Evolutionary conservation across 2,329 filamentous ascomycete species (phyloP), one percentile per base, ranked within the genome.

Genomic region (Nemania diffusa): DNA sequence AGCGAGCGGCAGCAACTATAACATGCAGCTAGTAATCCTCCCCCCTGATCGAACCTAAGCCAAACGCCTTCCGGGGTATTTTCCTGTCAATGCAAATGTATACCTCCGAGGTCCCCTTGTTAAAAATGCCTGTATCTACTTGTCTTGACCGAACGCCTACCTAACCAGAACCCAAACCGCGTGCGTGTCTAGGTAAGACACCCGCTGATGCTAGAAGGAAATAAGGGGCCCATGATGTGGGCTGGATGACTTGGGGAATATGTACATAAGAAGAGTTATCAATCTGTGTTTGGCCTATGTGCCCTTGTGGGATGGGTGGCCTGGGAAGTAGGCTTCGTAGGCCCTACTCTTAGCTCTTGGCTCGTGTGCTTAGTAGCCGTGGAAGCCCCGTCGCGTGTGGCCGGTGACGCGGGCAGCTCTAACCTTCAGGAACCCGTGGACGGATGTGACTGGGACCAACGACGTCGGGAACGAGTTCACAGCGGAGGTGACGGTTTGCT

Each of bases 341-440:
- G 15, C 37, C 11, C 37, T 40, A n/a, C n/a, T n/a, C n/a, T n/a
- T n/a, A n/a, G 15, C 15, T 40, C 11, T 40, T 40, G 11, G 5
- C 37, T 17, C 11, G 11, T 13, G n/a, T n/a, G n/a, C 11, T 40
- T 17, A 60, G 8, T 13, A 17, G 26, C 57, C 34, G 24, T 37
- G 37, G 22, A 42, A 56, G 37, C 32, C 22, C 53, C 64, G 44
- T 64, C 76, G 73, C 0, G 67, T 73, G 24, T 73, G 71, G 40
- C 75, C 75, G 3, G 76, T 76, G 7, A 68, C 65, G 9, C 76
- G 65, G 8, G 59, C 56, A 2, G 57, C 57, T 15, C 60, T 51
- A 9, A 56, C 52, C 65, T 70, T 73, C 6, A 77, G 26, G 57
- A 78, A 78, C 24, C 73, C 73, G 8, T 69, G 67, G 42, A 78